Base-by-base conservation (phyloP, 805 yeast genomes). In the Jamesozyma hellenica region DNA sequence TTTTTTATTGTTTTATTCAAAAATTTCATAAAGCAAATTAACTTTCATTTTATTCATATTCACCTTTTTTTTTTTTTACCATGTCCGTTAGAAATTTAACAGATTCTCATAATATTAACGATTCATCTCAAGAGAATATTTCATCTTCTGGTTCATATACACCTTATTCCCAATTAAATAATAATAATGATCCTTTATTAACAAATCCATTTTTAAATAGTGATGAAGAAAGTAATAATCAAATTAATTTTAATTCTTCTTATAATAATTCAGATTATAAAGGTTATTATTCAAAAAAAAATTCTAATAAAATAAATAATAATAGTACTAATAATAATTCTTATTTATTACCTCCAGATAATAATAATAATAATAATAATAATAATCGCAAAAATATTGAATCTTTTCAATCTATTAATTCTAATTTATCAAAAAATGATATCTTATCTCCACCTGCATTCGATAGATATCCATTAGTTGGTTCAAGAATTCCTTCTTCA, bases 401-500 rank as follows among this genome's bases (percentile, higher is more conserved):
- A 31, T n/a, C 21, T n/a, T 18, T 17, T 19, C 4, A 28, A 28
- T 35, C 42, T 38, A 16, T 14, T 9, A n/a, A 46, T 8, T 42
- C 45, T 3, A 34, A 16, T 28, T 17, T 49, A 3, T 41, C 49
- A 3, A 43, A 40, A 17, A 48, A 46, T 37, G 57, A 50, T 32
- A 58, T 58, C 21, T 49, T 55, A 41, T 57, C 68, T 1, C 80
- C 84, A 4, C 68, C 76, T 0, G 82, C 73, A 42, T 79, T 66
- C 50, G 85, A 79, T 57, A 67, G 87, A 49, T 81, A 81, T 51
- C 88, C 90, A 5, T 65, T 77, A 45, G 60, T 67, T 7, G 74
- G 75, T 2, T 74, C 80, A n/a, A 66, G 84, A 46, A 75, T 74
- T 3, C 70, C 74, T 3, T 76, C 84, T 3, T 57, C 66, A 57